Evolutionary conservation across 495 filamentous ascomycete species (phyloP).

Genomic region (Niebla homalea): DNA sequence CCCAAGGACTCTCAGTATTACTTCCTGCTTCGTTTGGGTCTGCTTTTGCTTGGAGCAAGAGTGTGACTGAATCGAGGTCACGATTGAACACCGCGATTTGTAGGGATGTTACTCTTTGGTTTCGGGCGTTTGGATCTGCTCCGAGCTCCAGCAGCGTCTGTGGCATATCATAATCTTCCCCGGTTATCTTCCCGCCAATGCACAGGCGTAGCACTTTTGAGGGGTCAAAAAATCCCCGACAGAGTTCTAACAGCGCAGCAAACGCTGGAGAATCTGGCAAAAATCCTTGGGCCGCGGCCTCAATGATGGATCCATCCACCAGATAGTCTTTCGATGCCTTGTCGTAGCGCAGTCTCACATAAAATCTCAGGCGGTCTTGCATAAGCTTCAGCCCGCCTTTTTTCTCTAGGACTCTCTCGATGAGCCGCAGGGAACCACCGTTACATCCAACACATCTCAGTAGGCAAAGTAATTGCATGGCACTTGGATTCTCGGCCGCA

Average conservation of each 20-base stretch:
- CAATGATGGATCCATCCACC: slow-evolving; percentile 1
- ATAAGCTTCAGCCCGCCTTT: neutral
- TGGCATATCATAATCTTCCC: neutral
- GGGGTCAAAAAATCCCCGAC: neutral
- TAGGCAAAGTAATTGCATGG: neutral
- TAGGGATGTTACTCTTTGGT: neutral
- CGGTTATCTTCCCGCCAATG: neutral
- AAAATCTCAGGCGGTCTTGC: neutral
- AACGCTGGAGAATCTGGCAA: neutral
- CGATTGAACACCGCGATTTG: neutral
- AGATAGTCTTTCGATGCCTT: neutral
- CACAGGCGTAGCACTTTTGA: neutral
- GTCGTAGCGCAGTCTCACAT: neutral
- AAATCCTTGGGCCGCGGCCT: neutral
- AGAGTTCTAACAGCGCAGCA: neutral
- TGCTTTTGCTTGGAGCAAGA: slow-evolving; percentile 1
- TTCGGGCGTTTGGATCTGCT: neutral
- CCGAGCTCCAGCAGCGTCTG: neutral
- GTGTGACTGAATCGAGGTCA: neutral
- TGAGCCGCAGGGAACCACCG: neutral
- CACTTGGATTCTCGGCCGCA: neutral
- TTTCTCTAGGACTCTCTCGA: neutral
- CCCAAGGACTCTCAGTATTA: neutral
- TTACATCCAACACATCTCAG: neutral
- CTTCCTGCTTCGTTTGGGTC: slow-evolving; percentile 1